These are phyloP conservation scores for Yarrowia sp. DNA, from an alignment of 805 yeast genomes.

Conservation along the genomic window DNA sequence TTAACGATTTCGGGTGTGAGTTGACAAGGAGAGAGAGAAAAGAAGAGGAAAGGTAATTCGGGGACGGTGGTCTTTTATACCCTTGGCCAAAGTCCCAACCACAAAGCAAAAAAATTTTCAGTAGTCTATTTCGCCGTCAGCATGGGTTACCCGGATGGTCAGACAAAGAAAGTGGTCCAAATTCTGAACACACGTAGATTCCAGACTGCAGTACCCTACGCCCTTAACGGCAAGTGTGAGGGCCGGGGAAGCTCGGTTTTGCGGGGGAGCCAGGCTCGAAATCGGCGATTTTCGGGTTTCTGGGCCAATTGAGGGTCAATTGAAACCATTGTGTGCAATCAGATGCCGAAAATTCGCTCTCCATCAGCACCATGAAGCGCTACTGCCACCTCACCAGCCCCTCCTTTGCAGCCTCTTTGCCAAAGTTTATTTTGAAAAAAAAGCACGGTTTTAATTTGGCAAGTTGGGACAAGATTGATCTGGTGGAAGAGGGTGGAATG, in stretches of 20 bases:
- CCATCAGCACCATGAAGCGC: no score
- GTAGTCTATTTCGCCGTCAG: constrained; percentile 7
- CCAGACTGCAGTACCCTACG: constrained; percentile 23
- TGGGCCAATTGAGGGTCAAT: not conserved
- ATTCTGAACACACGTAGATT: constrained; percentile 38
- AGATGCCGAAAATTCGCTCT: no score
- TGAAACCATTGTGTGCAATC: not conserved
- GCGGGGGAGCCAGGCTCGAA: not conserved
- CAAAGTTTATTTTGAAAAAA: constrained; percentile 28
- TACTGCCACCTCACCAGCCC: constrained; percentile 23
- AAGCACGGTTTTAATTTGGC: constrained; percentile 22
- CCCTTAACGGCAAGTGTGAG: constrained; percentile 35
- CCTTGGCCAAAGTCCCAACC: constrained; percentile 36
- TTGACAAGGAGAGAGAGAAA: constrained; percentile 50
- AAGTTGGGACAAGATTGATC: constrained; percentile 2
- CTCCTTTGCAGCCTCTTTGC: constrained; percentile 25
- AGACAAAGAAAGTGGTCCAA: constrained; percentile 37
- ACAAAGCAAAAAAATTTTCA: constrained; percentile 40
- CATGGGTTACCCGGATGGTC: constrained; percentile 37
- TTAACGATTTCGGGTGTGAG: constrained; percentile 53
- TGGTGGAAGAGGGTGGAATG: not conserved
- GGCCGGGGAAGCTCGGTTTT: not conserved
- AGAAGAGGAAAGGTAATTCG: constrained; percentile 43
- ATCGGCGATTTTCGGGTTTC: no score
- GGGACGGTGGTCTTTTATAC: constrained; percentile 41